Evolutionary conservation across 2,329 filamentous ascomycete species (phyloP), one percentile per base, ranked within the genome.

Genomic region (Paecilomyces variotii): DNA sequence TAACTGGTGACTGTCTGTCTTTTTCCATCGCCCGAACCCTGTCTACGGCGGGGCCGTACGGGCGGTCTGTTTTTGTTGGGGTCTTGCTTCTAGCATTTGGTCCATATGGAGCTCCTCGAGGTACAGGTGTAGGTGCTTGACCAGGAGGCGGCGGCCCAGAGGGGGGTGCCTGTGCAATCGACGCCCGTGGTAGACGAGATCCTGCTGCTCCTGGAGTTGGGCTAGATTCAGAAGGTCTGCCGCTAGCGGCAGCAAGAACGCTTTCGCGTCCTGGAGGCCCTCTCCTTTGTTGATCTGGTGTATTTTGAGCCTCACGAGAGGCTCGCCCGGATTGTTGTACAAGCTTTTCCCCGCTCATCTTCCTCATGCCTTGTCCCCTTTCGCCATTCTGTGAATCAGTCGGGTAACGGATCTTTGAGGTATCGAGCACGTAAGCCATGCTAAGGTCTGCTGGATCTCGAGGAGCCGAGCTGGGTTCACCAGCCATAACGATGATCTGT

Each of bases 371-470:
- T 19, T 73, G 65, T 30, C 70, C 69, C 58, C 76, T 72, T 53
- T 79, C 76, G 7, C 72, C 74, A 14, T 71, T 66, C 56, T 76
- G 79, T 19, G 71, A 69, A 57, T 97, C 92, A 65, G 90, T 93
- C 1, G 94, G 94, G 74, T 99, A 99, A 63, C 94, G 85, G 65
- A 99, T 99, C 76, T 99, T 99, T 54, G 85, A 87, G 7, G 94
- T 99, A 73, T 99, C 94, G 61, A 99, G 80, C 63, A 97, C 84
- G 73, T 97, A 99, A 35, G 91, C 88, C 68, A 96, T 84, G 60
- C 89, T 91, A 56, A 99, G 80, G 71, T 99, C 94, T 61, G 87
- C 87, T 32, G 90, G 85, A 67, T 94, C 86, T 54, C 88, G 84
- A 0, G 89, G 85, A 28, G 90, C 88, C 14, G 91, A 92, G 72